phyloP scores from a whole-genome alignment of 129 eudicot species.

The Flaveria brownii region DNA sequence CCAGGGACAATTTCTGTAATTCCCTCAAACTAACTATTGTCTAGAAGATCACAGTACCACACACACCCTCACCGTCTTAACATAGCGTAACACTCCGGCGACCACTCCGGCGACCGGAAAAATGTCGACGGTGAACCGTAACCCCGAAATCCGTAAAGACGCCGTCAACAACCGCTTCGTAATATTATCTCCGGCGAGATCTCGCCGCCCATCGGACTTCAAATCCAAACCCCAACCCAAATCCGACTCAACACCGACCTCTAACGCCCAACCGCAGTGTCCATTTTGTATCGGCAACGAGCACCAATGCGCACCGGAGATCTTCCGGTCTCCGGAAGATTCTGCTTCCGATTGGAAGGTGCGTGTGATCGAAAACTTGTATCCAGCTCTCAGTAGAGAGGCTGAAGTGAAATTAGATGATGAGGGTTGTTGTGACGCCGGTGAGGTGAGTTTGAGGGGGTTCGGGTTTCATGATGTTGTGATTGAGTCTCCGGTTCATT shows the following conservation, averaged over 20 bases:
- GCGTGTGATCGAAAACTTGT: conserved; percentile 81
- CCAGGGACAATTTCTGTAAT: neutral
- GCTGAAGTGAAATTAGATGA: conserved; percentile 3
- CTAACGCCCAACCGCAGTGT: conserved; percentile 40
- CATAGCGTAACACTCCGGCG: conserved; percentile 22
- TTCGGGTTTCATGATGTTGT: conserved; percentile 93
- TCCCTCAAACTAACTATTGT: neutral
- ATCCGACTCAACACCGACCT: conserved; percentile 42
- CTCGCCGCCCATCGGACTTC: conserved; percentile 91
- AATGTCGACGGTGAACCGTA: conserved; percentile 39
- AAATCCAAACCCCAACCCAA: conserved; percentile 70
- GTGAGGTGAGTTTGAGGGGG: conserved; percentile 43
- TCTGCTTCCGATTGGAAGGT: conserved; percentile 67
- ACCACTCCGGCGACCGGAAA: conserved; percentile 19
- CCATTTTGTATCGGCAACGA: conserved; percentile 92
- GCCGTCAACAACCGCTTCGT: conserved; percentile 74
- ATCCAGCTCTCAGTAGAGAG: conserved; percentile 76
- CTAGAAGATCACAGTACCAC: neutral
- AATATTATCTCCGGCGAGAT: conserved; percentile 78
- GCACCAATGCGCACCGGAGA: conserved; percentile 91
- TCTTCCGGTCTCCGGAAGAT: conserved; percentile 62
- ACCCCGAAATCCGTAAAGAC: conserved; percentile 77
- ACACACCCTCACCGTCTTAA: neutral
- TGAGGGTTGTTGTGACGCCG: conserved; percentile 14
- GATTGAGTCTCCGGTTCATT: conserved; percentile 79